Percentiles rank a stretch among this genome's conserved stretches.
phyloP scores from a whole-genome alignment of 805 yeast genomes.

The Nakazawaea ishiwadae region DNA sequence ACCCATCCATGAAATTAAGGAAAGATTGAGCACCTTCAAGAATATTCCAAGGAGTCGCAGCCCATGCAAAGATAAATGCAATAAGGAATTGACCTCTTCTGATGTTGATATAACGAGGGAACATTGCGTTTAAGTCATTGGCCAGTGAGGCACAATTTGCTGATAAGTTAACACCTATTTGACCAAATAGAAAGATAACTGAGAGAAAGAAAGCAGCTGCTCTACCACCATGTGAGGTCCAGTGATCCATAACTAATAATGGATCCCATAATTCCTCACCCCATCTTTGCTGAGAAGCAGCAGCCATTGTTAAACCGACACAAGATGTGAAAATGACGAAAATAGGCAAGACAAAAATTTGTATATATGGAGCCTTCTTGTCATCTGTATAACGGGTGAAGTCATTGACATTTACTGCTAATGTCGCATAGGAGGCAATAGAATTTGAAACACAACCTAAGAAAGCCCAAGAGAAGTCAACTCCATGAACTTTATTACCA shows the following conservation, averaged over 20 bases:
- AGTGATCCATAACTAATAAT: constrained; percentile 11
- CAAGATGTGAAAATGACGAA: constrained; percentile 13
- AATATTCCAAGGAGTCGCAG: constrained; percentile 35
- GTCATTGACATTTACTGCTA: constrained; percentile 33
- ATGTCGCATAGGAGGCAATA: constrained; percentile 31
- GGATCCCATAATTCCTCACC: constrained; percentile 13
- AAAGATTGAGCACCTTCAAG: constrained; percentile 31
- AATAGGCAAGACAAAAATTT: constrained; percentile 19
- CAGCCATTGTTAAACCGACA: constrained; percentile 14
- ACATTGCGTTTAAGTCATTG: constrained; percentile 51
- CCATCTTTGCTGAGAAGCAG: constrained; percentile 13
- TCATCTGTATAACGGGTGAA: constrained; percentile 33
- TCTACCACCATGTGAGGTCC: constrained; percentile 49
- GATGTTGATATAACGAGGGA: constrained; percentile 55
- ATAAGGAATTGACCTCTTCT: constrained; percentile 44
- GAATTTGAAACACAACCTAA: constrained; percentile 23
- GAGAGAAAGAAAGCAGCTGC: constrained; percentile 79
- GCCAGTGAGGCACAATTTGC: constrained; percentile 62
- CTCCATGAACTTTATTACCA: constrained; percentile 18
- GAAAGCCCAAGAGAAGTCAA: constrained; percentile 23
- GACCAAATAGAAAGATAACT: constrained; percentile 43
- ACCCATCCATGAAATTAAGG: constrained; percentile 31
- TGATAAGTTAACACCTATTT: constrained; percentile 38
- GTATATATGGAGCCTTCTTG: constrained; percentile 27
- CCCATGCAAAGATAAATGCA: constrained; percentile 31